These are phyloP conservation scores for Fusarium euwallaceae DNA, from an alignment of 2,329 filamentous ascomycete species.

Conservation along the genomic window DNA sequence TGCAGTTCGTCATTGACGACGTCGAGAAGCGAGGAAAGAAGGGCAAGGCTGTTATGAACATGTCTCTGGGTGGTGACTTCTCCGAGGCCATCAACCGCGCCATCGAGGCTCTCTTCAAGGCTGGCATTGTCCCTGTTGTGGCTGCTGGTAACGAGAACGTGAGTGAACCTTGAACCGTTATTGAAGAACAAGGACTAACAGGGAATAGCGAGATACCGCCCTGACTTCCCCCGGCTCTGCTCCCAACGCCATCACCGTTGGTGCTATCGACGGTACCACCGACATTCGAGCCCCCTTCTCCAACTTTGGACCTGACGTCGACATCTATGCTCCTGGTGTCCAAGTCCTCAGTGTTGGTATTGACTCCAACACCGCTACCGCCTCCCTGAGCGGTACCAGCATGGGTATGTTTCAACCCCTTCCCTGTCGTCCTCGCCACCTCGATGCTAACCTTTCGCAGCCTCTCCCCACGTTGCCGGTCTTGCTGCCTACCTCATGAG, in stretches of 20 bases:
- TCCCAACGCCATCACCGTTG: constrained; percentile 69
- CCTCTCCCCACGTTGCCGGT: constrained; percentile 76
- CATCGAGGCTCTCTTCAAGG: constrained; percentile 61
- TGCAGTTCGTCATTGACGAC: constrained; percentile 67
- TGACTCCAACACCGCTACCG: constrained; percentile 59
- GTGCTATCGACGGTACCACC: constrained; percentile 66
- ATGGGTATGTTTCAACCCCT: constrained; percentile 60
- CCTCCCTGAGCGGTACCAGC: constrained; percentile 66
- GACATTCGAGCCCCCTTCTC: constrained; percentile 67
- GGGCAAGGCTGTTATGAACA: constrained; percentile 73
- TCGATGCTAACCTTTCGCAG: constrained; percentile 48
- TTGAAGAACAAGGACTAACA: constrained; percentile 16
- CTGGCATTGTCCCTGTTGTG: constrained; percentile 69
- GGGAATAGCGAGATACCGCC: constrained; percentile 58
- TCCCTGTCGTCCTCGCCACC: not conserved
- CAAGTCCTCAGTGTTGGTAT: constrained; percentile 67
- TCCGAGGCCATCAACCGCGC: constrained; percentile 68
- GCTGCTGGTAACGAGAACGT: constrained; percentile 71
- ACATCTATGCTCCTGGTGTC: constrained; percentile 70
- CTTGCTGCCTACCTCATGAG: constrained; percentile 76
- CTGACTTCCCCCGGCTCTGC: constrained; percentile 68
- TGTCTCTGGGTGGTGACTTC: constrained; percentile 68
- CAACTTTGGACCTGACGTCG: constrained; percentile 68
- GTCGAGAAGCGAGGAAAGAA: constrained; percentile 55
- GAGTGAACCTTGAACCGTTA: constrained; percentile 25